phyloP scores from a whole-genome alignment of 148 eudicot genomes.

The Nepenthes mirabilis region DNA sequence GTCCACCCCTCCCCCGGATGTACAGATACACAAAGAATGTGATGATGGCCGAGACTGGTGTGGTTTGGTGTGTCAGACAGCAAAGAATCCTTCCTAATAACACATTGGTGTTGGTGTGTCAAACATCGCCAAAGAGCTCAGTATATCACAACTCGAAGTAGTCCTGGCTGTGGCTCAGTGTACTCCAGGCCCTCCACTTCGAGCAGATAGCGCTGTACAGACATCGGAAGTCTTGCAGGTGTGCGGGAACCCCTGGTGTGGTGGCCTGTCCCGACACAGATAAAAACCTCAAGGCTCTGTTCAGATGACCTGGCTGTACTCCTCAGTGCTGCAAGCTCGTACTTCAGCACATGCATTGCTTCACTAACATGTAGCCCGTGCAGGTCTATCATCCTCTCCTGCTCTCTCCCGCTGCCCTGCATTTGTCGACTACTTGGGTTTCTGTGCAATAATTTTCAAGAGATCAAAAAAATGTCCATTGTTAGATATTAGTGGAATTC shows the following conservation, averaged over 20 bases:
- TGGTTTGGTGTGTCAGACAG: too few species aligned
- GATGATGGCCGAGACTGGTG: too few species aligned
- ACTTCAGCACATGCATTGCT: slow-evolving; percentile 70
- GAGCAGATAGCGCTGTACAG: slow-evolving; percentile 81
- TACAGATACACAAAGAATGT: too few species aligned
- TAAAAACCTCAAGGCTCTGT: slow-evolving; percentile 53
- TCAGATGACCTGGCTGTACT: slow-evolving; percentile 62
- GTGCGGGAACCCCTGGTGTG: slow-evolving; percentile 86
- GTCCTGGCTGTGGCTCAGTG: slow-evolving; percentile 88
- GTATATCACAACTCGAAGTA: slow-evolving; percentile 70
- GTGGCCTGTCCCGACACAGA: slow-evolving; percentile 92
- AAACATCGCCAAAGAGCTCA: slow-evolving; percentile 14
- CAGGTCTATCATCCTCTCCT: slow-evolving; percentile 77
- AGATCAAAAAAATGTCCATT: too few species aligned
- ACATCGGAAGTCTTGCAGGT: slow-evolving; percentile 65
- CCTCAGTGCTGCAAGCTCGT: slow-evolving; percentile 51
- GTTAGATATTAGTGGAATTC: too few species aligned
- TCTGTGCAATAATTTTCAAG: slow-evolving; percentile 23
- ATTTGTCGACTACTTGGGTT: slow-evolving; percentile 40
- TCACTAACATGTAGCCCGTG: slow-evolving; percentile 86
- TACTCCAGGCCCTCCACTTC: slow-evolving; percentile 74
- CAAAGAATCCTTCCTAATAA: too few species aligned
- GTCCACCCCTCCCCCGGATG: too few species aligned
- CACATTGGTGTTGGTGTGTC: too few species aligned
- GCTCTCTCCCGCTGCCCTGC: slow-evolving; percentile 49